Percentiles rank a stretch among this genome's conserved stretches.
phyloP scores from a whole-genome alignment of 2,329 filamentous ascomycete genomes.

The Lachnum nothofagi region DNA sequence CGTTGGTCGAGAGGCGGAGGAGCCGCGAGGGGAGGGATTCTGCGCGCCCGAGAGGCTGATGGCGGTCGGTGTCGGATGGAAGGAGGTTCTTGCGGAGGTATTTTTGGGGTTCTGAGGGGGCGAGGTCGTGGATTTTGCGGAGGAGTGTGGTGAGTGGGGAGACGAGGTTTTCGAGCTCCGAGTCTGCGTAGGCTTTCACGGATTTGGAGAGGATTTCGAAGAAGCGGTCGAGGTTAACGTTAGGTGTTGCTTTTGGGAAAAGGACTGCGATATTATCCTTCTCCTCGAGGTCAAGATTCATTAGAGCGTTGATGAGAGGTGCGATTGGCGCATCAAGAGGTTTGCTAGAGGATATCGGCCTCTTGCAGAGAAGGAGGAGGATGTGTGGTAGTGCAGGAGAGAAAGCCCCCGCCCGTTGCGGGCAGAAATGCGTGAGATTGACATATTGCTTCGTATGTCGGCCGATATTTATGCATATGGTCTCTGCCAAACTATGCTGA shows the following conservation, averaged over 20 bases:
- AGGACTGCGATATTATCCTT: conserved; percentile 45
- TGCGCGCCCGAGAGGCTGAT: conserved; percentile 69
- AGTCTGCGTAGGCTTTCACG: conserved; percentile 56
- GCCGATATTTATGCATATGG: conserved; percentile 63
- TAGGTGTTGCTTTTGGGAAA: conserved; percentile 60
- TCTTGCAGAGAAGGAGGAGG: conserved; percentile 61
- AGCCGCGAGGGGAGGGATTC: conserved; percentile 70
- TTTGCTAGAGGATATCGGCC: conserved; percentile 51
- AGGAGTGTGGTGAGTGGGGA: conserved; percentile 72
- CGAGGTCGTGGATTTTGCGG: conserved; percentile 64
- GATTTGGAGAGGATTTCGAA: conserved; percentile 65
- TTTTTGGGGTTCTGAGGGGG: conserved; percentile 56
- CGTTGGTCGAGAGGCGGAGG: conserved; percentile 70
- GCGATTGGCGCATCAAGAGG: conserved; percentile 70
- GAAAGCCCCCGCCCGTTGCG: conserved; percentile 57
- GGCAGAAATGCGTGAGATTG: conserved; percentile 74
- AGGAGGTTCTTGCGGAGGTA: conserved; percentile 65
- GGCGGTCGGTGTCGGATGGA: conserved; percentile 71
- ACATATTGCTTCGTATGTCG: conserved; percentile 60
- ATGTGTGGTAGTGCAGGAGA: conserved; percentile 64
- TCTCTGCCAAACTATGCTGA: conserved; percentile 61
- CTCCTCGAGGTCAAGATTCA: conserved; percentile 67
- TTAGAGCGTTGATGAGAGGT: conserved; percentile 70
- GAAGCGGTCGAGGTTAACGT: conserved; percentile 57
- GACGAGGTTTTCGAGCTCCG: conserved; percentile 66